phyloP scores from a whole-genome alignment of 1,284 basidiomycete genomes.

The Trichosporon inkin region DNA sequence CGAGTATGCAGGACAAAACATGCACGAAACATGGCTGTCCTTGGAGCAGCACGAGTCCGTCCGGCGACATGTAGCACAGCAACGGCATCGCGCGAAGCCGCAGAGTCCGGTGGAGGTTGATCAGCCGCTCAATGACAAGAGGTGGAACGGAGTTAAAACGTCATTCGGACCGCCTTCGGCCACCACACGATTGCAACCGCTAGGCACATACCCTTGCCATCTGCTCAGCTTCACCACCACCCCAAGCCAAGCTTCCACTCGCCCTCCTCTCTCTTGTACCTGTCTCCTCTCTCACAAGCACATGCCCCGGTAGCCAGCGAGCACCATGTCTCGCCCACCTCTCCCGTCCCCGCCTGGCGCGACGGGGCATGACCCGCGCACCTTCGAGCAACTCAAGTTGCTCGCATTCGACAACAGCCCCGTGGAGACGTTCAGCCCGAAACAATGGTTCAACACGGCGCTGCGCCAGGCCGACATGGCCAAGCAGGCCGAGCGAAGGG shows the following conservation, averaged over 20 bases:
- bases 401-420: slow-evolving; percentile 24
- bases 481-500: slow-evolving; percentile 35
- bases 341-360: slow-evolving; percentile 9
- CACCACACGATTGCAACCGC: too few species aligned
- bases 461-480: slow-evolving; percentile 40
- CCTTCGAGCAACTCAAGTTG: slow-evolving; percentile 8
- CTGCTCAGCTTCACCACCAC: background rate
- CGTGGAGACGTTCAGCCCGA: slow-evolving; percentile 27
- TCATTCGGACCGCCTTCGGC: too few species aligned
- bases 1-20: too few species aligned
- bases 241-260: background rate
- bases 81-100: too few species aligned
- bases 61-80: too few species aligned
- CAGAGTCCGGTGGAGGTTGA: too few species aligned
- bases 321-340: slow-evolving; percentile 11
- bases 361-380: background rate
- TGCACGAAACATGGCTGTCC: too few species aligned
- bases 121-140: too few species aligned
- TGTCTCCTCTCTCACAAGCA: background rate
- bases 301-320: slow-evolving; percentile 8
- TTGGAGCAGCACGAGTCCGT: too few species aligned
- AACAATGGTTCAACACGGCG: slow-evolving; percentile 45
- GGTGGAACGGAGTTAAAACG: too few species aligned
- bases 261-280: background rate
- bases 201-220: too few species aligned